Evolutionary conservation across 768 basidiomycete species (phyloP).

Genomic region (Chalciporus chontae): DNA sequence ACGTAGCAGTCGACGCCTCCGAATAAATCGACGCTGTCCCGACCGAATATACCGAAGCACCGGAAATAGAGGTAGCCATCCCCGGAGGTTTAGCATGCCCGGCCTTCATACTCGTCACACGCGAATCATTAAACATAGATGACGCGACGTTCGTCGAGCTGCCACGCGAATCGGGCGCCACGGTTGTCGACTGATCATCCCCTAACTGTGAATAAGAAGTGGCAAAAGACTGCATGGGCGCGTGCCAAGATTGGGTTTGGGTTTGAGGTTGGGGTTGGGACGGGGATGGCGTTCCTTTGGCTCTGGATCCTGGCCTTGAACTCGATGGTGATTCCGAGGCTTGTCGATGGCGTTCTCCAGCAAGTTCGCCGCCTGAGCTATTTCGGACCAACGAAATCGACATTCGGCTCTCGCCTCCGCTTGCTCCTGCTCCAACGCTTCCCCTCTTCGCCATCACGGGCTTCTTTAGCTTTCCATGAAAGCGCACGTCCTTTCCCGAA

Average conservation of each 20-base stretch:
- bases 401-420: slow-evolving; percentile 7
- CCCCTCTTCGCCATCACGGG: slow-evolving; percentile 72
- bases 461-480: slow-evolving; percentile 73
- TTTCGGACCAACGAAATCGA: slow-evolving; percentile 18
- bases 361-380: not conserved
- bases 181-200: slow-evolving; percentile 8
- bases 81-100: slow-evolving; percentile 19
- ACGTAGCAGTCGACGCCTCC: slow-evolving; percentile 27
- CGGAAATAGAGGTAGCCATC: slow-evolving; percentile 25
- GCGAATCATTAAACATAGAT: not conserved
- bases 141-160: slow-evolving; percentile 3
- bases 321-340: slow-evolving; percentile 17
- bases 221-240: slow-evolving; percentile 14
- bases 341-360: slow-evolving; percentile 5
- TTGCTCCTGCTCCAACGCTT: slow-evolving; percentile 14
- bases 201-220: slow-evolving; percentile 15
- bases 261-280: slow-evolving; percentile 9
- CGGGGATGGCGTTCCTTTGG: slow-evolving; percentile 18
- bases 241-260: slow-evolving; percentile 1
- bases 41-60: slow-evolving; percentile 25
- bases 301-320: slow-evolving; percentile 18
- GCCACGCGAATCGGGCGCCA: not conserved
- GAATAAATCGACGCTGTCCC: slow-evolving; percentile 27
- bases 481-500: slow-evolving; percentile 56
- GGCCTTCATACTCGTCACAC: not conserved